A percentile compares a stretch with the other conserved stretches of the same genome.
These are phyloP conservation scores for Penicillium cinerascens DNA, from an alignment of 495 filamentous ascomycete genomes.

Conservation along the genomic window DNA sequence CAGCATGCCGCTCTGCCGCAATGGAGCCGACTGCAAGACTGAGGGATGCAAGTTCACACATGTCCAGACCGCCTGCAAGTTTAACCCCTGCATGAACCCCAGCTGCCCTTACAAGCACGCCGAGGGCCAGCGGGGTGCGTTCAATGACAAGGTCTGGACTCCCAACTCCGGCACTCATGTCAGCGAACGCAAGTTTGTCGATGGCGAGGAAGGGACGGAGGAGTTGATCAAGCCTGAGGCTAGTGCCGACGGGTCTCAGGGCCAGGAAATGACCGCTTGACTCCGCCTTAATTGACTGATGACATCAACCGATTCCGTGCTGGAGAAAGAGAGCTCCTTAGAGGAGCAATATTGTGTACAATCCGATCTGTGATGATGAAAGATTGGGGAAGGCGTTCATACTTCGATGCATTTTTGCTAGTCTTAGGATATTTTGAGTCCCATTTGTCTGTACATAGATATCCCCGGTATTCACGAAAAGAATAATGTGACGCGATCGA, in stretches of 20 bases:
- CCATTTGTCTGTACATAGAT: constrained; percentile 29
- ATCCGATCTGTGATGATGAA: constrained; percentile 28
- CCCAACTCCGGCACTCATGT: constrained; percentile 63
- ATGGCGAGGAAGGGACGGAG: constrained; percentile 61
- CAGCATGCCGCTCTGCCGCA: constrained; percentile 77
- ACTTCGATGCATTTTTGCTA: constrained; percentile 32
- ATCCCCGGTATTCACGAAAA: constrained; percentile 16
- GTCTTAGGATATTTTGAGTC: constrained; percentile 9
- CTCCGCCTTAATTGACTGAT: constrained; percentile 17
- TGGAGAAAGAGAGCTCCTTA: neutral
- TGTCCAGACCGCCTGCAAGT: constrained; percentile 77
- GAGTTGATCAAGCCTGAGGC: constrained; percentile 73
- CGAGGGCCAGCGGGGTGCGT: constrained; percentile 78
- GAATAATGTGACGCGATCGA: constrained; percentile 9
- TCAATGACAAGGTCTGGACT: constrained; percentile 89
- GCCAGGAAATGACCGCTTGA: constrained; percentile 40
- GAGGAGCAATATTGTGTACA: constrained; percentile 31
- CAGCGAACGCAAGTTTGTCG: constrained; percentile 89
- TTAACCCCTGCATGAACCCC: constrained; percentile 83
- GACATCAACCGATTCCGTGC: neutral
- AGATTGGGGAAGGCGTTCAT: constrained; percentile 34
- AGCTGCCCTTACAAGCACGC: constrained; percentile 85
- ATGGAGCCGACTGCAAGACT: constrained; percentile 84
- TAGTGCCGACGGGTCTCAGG: constrained; percentile 27
- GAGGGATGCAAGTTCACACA: constrained; percentile 90